A percentile compares a stretch with the other conserved stretches of the same genome.
Evolutionary conservation across 225 moss, liverwort and hornwort genomes (phyloP).

Genomic region (Polytrichum formosum): DNA sequence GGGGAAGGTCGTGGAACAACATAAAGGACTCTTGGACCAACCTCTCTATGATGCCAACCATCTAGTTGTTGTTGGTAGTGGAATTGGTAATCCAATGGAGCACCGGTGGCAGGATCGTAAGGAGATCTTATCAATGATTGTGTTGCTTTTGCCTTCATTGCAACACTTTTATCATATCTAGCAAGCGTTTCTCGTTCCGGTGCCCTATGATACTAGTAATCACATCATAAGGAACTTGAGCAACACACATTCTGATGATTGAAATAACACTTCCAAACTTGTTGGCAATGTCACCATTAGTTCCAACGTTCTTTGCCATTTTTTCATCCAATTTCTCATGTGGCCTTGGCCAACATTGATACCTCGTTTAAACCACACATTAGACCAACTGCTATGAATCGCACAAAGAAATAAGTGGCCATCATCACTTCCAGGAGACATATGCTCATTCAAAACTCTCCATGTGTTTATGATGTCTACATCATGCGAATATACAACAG

Average conservation of each 20-base stretch:
- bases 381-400: not conserved
- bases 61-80: not conserved
- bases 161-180: not conserved
- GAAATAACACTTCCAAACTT: slow-evolving; percentile 1
- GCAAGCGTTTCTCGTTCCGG: not conserved
- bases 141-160: not conserved
- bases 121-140: not conserved
- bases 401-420: not conserved
- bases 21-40: not conserved
- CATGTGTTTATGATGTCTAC: not conserved
- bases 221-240: not conserved
- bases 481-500: not conserved
- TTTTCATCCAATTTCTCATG: not conserved
- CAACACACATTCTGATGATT: not conserved
- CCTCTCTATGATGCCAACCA: not conserved
- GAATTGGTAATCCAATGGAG: not conserved
- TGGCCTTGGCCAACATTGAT: slow-evolving; percentile 3
- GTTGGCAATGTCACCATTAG: not conserved
- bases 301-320: not conserved
- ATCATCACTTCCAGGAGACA: not conserved
- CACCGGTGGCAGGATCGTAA: not conserved
- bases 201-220: not conserved
- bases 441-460: not conserved
- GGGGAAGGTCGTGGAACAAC: too few species aligned
- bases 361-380: not conserved